A percentile compares a stretch with the other conserved stretches of the same genome.
These are phyloP conservation scores for Aspergillus asperescens DNA, from an alignment of 495 filamentous ascomycete genomes.

Conservation along the genomic window DNA sequence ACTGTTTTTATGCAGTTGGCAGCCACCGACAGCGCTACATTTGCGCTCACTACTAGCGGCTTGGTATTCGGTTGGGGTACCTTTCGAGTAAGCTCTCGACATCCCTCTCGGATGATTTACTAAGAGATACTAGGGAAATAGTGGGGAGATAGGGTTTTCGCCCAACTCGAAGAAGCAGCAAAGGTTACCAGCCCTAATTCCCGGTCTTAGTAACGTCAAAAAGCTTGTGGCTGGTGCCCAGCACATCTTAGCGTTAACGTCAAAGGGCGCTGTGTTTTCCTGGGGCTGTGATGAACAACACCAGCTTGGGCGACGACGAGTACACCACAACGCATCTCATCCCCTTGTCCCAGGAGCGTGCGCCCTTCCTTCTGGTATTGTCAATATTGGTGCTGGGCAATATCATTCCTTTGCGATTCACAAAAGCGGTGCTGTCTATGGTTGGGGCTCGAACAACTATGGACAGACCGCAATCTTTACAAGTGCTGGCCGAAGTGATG, in stretches of 20 bases:
- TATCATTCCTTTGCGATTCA: slow-evolving; percentile 17
- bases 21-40: slow-evolving; percentile 59
- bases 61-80: slow-evolving; percentile 71
- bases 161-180: slow-evolving; percentile 30
- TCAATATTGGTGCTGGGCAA: slow-evolving; percentile 8
- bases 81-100: slow-evolving; percentile 50
- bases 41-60: slow-evolving; percentile 60
- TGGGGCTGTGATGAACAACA: slow-evolving; percentile 72
- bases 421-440: slow-evolving; percentile 4
- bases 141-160: slow-evolving; percentile 68
- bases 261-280: slow-evolving; percentile 57
- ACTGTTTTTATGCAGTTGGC: slow-evolving; percentile 54
- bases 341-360: slow-evolving; percentile 7
- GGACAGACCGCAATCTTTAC: slow-evolving; percentile 7
- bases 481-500: slow-evolving; percentile 7
- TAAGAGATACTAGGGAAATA: slow-evolving; percentile 43
- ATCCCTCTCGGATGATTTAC: not conserved
- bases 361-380: slow-evolving; percentile 2
- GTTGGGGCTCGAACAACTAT: slow-evolving; percentile 17
- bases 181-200: slow-evolving; percentile 41
- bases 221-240: slow-evolving; percentile 59
- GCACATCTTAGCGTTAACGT: slow-evolving; percentile 67
- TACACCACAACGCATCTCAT: not conserved
- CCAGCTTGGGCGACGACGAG: slow-evolving; percentile 54
- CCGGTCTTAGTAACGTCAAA: slow-evolving; percentile 56